A percentile compares a stretch with the other conserved stretches of the same genome.
phyloP scores from a whole-genome alignment of 2,329 filamentous ascomycete genomes.

The Clonostachys rhizophaga region DNA sequence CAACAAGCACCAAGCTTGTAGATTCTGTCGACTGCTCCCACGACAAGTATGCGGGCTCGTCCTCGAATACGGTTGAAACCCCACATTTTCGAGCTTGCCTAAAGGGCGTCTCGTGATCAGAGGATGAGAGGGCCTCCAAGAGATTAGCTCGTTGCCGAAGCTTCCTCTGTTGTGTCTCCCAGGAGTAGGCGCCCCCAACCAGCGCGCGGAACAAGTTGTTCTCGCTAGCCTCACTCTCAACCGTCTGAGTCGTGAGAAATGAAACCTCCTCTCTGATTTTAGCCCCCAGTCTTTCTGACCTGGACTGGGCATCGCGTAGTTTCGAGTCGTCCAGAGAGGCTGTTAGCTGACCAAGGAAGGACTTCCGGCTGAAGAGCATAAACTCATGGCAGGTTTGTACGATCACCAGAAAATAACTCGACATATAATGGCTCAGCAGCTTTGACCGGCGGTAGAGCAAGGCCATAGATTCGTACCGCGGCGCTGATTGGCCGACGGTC shows the following conservation, averaged over 20 bases:
- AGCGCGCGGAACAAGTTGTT: background rate
- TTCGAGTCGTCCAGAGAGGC: slow-evolving; percentile 18
- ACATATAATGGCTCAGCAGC: slow-evolving; percentile 19
- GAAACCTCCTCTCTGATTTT: background rate
- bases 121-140: background rate
- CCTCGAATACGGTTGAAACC: background rate
- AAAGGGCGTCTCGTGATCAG: background rate
- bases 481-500: slow-evolving; percentile 25
- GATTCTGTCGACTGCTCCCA: background rate
- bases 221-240: background rate
- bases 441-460: slow-evolving; percentile 27
- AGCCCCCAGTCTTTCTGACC: slow-evolving; percentile 13
- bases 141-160: background rate
- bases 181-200: background rate
- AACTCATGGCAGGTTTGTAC: slow-evolving; percentile 27
- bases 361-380: slow-evolving; percentile 22
- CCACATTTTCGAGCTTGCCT: background rate
- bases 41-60: background rate
- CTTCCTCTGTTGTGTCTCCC: background rate
- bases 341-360: slow-evolving; percentile 18
- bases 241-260: background rate
- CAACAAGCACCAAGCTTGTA: slow-evolving; percentile 20
- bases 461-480: slow-evolving; percentile 26
- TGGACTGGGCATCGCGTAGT: slow-evolving; percentile 16
- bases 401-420: slow-evolving; percentile 29